phyloP scores from a whole-genome alignment of 176 grass and related monocot genomes.

The Ensete ventricosum region DNA sequence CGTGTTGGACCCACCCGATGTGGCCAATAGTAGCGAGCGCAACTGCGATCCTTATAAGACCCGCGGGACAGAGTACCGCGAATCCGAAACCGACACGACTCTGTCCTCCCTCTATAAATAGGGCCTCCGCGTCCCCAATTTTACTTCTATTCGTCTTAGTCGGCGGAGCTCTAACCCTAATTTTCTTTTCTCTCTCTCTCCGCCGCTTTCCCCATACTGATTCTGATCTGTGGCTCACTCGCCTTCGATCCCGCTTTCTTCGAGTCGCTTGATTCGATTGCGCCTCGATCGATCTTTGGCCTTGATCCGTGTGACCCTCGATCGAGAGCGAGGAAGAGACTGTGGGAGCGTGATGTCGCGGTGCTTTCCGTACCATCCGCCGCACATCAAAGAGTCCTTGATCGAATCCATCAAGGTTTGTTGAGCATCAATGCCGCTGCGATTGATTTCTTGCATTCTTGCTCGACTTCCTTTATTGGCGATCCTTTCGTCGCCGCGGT shows the following conservation, averaged over 20 bases:
- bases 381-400: background rate
- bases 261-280: background rate
- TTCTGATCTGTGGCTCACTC: too few species aligned
- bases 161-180: background rate
- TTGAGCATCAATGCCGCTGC: slow-evolving; percentile 12
- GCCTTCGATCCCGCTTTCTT: too few species aligned
- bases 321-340: background rate
- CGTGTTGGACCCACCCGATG: background rate
- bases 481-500: too few species aligned
- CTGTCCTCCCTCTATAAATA: background rate
- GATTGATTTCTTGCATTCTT: slow-evolving; percentile 9
- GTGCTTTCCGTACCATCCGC: slow-evolving; percentile 3
- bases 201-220: background rate
- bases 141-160: rapidly evolving
- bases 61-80: background rate
- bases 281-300: background rate
- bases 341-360: background rate
- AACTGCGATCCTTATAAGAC: background rate
- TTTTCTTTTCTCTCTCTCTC: background rate
- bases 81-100: background rate
- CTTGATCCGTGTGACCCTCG: background rate
- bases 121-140: too few species aligned
- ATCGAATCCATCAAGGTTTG: slow-evolving; percentile 14
- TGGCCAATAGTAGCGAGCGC: background rate
- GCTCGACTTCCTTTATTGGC: slow-evolving; percentile 3